Percentiles rank a stretch among this genome's conserved stretches.
phyloP scores from a whole-genome alignment of 1,139 yeast species.

The Geotrichum restrictum region DNA sequence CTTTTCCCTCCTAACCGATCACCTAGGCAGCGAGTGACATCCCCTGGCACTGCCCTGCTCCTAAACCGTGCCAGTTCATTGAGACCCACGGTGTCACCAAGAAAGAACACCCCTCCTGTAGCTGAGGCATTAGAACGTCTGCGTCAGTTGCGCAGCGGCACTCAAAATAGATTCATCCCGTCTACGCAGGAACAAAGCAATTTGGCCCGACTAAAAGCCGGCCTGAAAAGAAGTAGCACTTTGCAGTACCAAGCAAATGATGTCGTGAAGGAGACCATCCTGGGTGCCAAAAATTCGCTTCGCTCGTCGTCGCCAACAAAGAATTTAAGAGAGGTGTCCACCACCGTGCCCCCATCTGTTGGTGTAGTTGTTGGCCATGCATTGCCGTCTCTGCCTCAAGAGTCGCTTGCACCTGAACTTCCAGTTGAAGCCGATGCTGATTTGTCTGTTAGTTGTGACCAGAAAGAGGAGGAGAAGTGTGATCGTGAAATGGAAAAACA shows the following conservation, averaged over 20 bases:
- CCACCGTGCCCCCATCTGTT: not conserved
- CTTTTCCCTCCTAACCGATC: not conserved
- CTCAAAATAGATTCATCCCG: constrained; percentile 23
- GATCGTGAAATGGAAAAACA: too few species aligned
- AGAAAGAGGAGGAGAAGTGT: too few species aligned
- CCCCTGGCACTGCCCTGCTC: constrained; percentile 18
- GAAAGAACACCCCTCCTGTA: constrained; percentile 20
- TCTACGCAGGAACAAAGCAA: constrained; percentile 26
- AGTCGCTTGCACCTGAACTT: too few species aligned
- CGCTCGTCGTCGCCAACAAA: not conserved
- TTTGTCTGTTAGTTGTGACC: too few species aligned
- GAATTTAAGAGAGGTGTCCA: not conserved
- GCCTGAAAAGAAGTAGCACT: constrained; percentile 28
- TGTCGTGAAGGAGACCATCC: constrained; percentile 25
- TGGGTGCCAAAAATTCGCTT: constrained; percentile 26
- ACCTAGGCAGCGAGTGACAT: constrained; percentile 23
- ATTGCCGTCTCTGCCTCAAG: not conserved
- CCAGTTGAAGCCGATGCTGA: too few species aligned
- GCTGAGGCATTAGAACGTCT: constrained; percentile 26
- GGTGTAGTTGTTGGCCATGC: too few species aligned
- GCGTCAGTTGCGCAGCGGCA: constrained; percentile 24
- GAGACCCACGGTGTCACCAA: constrained; percentile 6
- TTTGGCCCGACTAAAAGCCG: constrained; percentile 26
- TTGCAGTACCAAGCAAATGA: constrained; percentile 30
- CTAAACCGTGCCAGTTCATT: constrained; percentile 14